phyloP scores from a whole-genome alignment of 2,329 filamentous ascomycete genomes.

The Stylonectria norvegica region DNA sequence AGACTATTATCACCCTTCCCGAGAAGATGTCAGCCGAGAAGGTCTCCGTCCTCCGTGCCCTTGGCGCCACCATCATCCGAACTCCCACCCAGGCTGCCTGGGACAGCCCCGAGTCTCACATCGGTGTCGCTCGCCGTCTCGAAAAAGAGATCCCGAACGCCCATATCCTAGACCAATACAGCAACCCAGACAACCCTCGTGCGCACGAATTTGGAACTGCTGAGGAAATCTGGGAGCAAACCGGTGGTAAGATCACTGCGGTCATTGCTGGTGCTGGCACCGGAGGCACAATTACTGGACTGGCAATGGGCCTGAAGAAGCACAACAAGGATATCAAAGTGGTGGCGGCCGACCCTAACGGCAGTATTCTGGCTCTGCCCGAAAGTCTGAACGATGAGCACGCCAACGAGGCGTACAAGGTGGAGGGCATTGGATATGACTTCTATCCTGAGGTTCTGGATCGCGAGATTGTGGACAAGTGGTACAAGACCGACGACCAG shows the following conservation, averaged over 20 bases:
- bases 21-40: constrained; percentile 99
- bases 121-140: constrained; percentile 84
- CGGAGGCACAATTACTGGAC: constrained; percentile 89
- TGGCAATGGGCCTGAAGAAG: constrained; percentile 81
- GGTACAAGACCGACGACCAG: constrained; percentile 97
- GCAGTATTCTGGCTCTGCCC: constrained; percentile 85
- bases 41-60: constrained; percentile 86
- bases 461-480: constrained; percentile 75
- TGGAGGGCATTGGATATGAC: constrained; percentile 98
- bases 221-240: constrained; percentile 94
- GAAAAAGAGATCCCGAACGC: constrained; percentile 96
- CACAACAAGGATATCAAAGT: constrained; percentile 84
- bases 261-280: constrained; percentile 92
- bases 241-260: constrained; percentile 73
- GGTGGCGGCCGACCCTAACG: constrained; percentile 87
- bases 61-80: constrained; percentile 95
- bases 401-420: constrained; percentile 86
- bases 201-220: constrained; percentile 94
- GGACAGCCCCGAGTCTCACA: constrained; percentile 93
- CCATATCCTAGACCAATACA: constrained; percentile 96
- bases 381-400: constrained; percentile 74
- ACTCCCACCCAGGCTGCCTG: constrained; percentile 94
- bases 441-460: constrained; percentile 94
- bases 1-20: constrained; percentile 95
- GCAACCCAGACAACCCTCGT: constrained; percentile 84